A percentile compares a stretch with the other conserved stretches of the same genome.
Evolutionary conservation across 2,329 filamentous ascomycete genomes (phyloP).

Genomic region (Diaporthe sp.): DNA sequence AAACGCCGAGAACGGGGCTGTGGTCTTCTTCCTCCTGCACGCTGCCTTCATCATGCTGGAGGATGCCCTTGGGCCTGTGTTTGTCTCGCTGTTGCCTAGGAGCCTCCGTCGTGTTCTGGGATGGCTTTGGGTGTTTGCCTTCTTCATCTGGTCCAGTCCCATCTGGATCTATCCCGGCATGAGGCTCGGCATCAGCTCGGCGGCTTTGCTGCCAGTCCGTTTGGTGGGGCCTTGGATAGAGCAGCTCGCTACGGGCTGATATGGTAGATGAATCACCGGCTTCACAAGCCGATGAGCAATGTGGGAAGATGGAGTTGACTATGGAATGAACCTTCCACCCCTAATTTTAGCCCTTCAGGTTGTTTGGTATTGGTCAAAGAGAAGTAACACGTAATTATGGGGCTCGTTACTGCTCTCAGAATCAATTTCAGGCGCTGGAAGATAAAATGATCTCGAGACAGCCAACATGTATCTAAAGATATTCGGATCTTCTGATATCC

Average conservation of each 20-base stretch:
- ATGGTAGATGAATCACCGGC: no score
- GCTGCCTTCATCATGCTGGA: slow-evolving; percentile 35
- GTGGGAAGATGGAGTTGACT: neutral
- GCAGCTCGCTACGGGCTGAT: neutral
- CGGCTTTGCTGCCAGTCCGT: slow-evolving; percentile 32
- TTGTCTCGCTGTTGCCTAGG: neutral
- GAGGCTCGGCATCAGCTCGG: slow-evolving; percentile 1
- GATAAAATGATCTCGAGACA: no score
- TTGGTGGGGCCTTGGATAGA: slow-evolving; percentile 31
- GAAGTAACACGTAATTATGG: neutral
- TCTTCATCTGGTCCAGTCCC: slow-evolving; percentile 27
- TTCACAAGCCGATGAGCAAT: neutral
- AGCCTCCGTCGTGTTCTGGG: neutral
- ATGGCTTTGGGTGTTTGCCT: slow-evolving; percentile 26
- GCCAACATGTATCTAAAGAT: no score
- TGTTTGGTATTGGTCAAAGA: neutral
- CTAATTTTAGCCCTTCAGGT: neutral
- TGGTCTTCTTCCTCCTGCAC: slow-evolving; percentile 33
- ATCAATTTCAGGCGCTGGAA: no score
- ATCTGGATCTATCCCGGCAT: slow-evolving; percentile 20
- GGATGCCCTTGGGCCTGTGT: neutral
- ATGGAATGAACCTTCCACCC: neutral
- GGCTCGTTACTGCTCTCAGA: no score
- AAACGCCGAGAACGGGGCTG: slow-evolving; percentile 10
- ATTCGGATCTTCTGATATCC: no score